phyloP scores from a whole-genome alignment of 257 asterid genomes.

The Mentha longifolia region DNA sequence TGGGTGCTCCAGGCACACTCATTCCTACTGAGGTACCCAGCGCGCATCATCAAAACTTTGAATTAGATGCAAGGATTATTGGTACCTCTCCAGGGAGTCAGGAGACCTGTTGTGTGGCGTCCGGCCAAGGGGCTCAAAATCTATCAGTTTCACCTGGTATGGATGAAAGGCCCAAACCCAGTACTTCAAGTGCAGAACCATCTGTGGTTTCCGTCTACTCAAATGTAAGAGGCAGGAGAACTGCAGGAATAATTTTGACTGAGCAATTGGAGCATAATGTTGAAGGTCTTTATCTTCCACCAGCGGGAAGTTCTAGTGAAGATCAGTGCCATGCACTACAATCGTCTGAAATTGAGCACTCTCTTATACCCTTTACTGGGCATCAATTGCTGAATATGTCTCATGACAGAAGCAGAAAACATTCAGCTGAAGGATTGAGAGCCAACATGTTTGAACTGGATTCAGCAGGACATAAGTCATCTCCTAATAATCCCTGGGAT shows the following conservation, averaged over 20 bases:
- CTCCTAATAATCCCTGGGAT: slow-evolving; percentile 42
- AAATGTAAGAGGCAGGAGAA: slow-evolving; percentile 38
- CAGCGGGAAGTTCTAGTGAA: slow-evolving; percentile 41
- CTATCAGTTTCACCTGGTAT: slow-evolving; percentile 39
- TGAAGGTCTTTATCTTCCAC: slow-evolving; percentile 44
- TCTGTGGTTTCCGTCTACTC: slow-evolving; percentile 40
- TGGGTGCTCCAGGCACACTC: slow-evolving; percentile 99
- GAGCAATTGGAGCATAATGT: slow-evolving; percentile 47
- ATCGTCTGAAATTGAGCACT: slow-evolving; percentile 43
- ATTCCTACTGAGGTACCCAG: slow-evolving; percentile 88
- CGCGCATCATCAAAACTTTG: slow-evolving; percentile 60
- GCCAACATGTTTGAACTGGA: slow-evolving; percentile 38
- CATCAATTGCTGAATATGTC: slow-evolving; percentile 41
- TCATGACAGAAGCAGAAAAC: slow-evolving; percentile 27
- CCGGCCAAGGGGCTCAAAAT: slow-evolving; percentile 42
- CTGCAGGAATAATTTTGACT: slow-evolving; percentile 35
- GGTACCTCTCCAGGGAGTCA: slow-evolving; percentile 41
- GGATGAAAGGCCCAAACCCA: slow-evolving; percentile 36
- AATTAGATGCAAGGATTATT: slow-evolving; percentile 54
- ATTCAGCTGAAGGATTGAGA: slow-evolving; percentile 38
- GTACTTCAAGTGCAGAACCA: slow-evolving; percentile 42
- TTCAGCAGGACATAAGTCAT: slow-evolving; percentile 33
- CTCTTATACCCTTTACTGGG: slow-evolving; percentile 54
- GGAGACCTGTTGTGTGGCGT: slow-evolving; percentile 34
- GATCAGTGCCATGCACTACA: slow-evolving; percentile 37